phyloP scores from a whole-genome alignment of 495 filamentous ascomycete species.

The Bacidia rubella region DNA sequence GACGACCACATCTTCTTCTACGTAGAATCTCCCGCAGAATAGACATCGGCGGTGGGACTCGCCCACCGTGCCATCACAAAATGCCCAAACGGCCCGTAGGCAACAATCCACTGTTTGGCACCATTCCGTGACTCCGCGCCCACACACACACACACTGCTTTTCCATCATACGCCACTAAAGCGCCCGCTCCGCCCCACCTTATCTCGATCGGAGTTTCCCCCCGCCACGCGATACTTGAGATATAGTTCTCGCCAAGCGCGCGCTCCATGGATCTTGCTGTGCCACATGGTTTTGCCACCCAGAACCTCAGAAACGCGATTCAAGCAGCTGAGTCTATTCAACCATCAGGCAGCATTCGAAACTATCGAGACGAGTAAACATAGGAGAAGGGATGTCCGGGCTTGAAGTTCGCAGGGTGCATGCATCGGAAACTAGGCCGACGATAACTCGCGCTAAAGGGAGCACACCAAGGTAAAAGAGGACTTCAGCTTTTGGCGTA shows the following conservation, averaged over 20 bases:
- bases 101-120: not conserved
- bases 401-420: too few species aligned
- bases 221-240: not conserved
- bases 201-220: not conserved
- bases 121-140: not conserved
- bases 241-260: not conserved
- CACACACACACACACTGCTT: not conserved
- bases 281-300: not conserved
- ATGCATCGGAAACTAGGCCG: too few species aligned
- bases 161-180: not conserved
- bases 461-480: too few species aligned
- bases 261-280: not conserved
- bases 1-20: not conserved
- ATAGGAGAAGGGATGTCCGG: too few species aligned
- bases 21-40: not conserved
- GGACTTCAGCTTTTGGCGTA: too few species aligned
- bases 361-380: too few species aligned
- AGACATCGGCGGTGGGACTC: not conserved
- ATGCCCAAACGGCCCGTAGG: not conserved
- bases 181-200: too few species aligned
- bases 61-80: not conserved
- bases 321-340: too few species aligned
- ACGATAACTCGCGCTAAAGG: too few species aligned
- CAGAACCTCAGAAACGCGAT: not conserved
- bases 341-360: too few species aligned